Percentiles rank a stretch among this genome's conserved stretches.
Conservation (phyloP, 78 protist species). For the Dictyostelium discoideum region dicty_2.7 NC_007091.3:1877501-1878000, state of each 20-base stretch:
- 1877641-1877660: conserved; percentile 58
- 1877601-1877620: conserved; percentile 49
- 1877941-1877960: conserved; percentile 67
- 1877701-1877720: conserved; percentile 68
- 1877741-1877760: conserved; percentile 26
- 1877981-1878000: conserved; percentile 10
- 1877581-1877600: conserved; percentile 21
- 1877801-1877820: conserved; percentile 25
- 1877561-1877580: no score
- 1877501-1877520: no score
- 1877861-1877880: conserved; percentile 91
- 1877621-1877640: conserved; percentile 60
- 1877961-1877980: conserved; percentile 74
- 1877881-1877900: conserved; percentile 88
- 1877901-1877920: conserved; percentile 5
- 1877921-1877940: conserved; percentile 10
- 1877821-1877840: conserved; percentile 60
- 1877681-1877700: conserved; percentile 61
- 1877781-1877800: conserved; percentile 40
- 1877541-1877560: no score
- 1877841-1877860: conserved; percentile 84
- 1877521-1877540: no score
- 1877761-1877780: conserved; percentile 32
- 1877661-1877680: conserved; percentile 25
- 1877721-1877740: conserved; percentile 51